Base-by-base conservation (phyloP, 257 asterid species). In the Solanum dulcamara region DNA sequence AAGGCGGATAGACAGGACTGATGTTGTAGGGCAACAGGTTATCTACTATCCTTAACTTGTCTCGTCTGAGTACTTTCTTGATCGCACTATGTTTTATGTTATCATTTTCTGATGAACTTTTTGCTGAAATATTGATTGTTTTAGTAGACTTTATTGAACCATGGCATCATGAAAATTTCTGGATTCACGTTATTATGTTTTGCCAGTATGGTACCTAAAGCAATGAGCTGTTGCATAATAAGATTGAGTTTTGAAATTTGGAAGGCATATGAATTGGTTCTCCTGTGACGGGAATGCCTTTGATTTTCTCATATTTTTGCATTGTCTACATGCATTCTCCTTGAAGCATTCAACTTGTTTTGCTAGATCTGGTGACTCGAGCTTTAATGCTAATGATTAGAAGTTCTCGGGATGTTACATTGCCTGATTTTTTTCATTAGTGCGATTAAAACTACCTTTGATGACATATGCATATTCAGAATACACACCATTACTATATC, bases 11-110 rank as follows among this genome's bases (percentile, higher is more conserved):
- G 99, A 97, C 92, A 92, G 98, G 93, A 90, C 95, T 92, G 94
- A 94, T 91, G 97, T 88, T 89, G 98, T 95, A 89, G 99, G 99
- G 88, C 99, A 97, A 88, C 99, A 95, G 98, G 99, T 95, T 48
- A 84, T 81, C 75, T 28, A 51, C 44, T 26, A 26, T 44, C 82
- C 82, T 79, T 77, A 77, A 53, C 83, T 28, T 79, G 22, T 51
- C 64, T 79, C 64, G 48, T 30, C 10, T 6, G n/a, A 79, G 44
- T 79, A 30, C 28, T 77, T 28, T 17, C 60, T 7, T 26, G 42
- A 75, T 48, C 26, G 14, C 44, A 15, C 66, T 48, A 30, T 10
- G 83, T 28, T 46, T 30, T 79, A 17, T 48, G 6, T 48, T 30
- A 5, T 48, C 62, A 79, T 48, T 79, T 46, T 79, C 66, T 48